phyloP scores from a whole-genome alignment of 768 basidiomycete species.

The Termitomyces sp. region DNA sequence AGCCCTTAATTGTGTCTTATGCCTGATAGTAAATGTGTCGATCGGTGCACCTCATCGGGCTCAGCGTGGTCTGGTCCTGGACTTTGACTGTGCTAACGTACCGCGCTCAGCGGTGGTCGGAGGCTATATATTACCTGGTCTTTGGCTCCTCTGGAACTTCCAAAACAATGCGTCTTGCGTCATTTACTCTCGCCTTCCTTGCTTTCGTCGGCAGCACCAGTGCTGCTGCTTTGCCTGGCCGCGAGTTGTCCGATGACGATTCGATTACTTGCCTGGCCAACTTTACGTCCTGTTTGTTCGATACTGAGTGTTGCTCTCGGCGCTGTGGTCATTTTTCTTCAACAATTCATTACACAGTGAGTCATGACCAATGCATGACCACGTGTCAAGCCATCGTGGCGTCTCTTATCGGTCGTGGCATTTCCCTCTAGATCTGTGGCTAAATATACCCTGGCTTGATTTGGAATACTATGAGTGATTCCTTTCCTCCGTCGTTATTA shows the following conservation, averaged over 20 bases:
- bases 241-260: background rate
- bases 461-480: too few species aligned
- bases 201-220: background rate
- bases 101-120: background rate
- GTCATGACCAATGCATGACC: background rate
- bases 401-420: background rate
- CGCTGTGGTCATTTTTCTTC: background rate
- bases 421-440: background rate
- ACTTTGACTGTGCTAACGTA: background rate
- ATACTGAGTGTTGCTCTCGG: conserved; percentile 1
- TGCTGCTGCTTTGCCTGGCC: background rate
- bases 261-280: background rate
- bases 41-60: too few species aligned
- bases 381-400: background rate
- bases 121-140: background rate
- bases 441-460: too few species aligned
- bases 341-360: background rate
- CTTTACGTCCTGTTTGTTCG: background rate
- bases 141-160: too few species aligned
- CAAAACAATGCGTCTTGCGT: background rate
- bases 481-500: too few species aligned
- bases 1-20: background rate
- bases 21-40: too few species aligned
- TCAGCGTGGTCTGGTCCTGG: background rate
- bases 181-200: background rate